Conservation (phyloP, 2,329 filamentous ascomycete genomes). For the Bipolaris bicolor region DNA sequence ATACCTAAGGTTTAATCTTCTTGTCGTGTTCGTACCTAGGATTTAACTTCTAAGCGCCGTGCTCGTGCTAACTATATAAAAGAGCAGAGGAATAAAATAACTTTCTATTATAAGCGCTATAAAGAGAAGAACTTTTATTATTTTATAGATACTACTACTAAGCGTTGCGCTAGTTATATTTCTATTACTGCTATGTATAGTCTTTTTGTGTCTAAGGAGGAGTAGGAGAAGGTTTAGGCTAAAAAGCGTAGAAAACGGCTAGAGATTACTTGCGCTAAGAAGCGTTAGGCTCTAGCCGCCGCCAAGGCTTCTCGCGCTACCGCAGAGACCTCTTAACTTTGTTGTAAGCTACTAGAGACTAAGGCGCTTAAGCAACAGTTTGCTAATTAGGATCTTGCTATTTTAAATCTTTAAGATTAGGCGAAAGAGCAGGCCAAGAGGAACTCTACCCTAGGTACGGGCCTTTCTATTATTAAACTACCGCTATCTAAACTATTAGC, state of each 20-base stretch:
- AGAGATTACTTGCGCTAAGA: no score
- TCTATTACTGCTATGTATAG: not conserved
- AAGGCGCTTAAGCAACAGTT: no score
- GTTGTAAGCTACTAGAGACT: no score
- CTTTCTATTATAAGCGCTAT: not conserved
- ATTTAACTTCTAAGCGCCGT: accelerated
- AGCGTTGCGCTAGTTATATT: not conserved
- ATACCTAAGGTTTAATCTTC: not conserved
- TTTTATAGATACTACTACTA: no score
- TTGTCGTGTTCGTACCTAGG: not conserved
- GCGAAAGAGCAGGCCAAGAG: not conserved
- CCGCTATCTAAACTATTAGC: no score
- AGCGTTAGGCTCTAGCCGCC: no score
- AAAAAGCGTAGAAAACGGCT: no score
- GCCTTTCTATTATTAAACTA: no score
- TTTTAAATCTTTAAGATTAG: no score
- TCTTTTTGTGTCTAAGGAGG: not conserved
- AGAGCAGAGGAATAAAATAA: not conserved
- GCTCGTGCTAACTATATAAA: not conserved
- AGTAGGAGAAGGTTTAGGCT: not conserved
- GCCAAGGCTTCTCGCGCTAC: no score
- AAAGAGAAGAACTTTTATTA: not conserved
- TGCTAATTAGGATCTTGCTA: no score
- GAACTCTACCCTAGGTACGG: slow-evolving; percentile 18
- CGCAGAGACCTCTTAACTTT: no score